These are phyloP conservation scores for Heimioporus sp. DNA, from an alignment of 768 basidiomycete species.

Conservation along the genomic window DNA sequence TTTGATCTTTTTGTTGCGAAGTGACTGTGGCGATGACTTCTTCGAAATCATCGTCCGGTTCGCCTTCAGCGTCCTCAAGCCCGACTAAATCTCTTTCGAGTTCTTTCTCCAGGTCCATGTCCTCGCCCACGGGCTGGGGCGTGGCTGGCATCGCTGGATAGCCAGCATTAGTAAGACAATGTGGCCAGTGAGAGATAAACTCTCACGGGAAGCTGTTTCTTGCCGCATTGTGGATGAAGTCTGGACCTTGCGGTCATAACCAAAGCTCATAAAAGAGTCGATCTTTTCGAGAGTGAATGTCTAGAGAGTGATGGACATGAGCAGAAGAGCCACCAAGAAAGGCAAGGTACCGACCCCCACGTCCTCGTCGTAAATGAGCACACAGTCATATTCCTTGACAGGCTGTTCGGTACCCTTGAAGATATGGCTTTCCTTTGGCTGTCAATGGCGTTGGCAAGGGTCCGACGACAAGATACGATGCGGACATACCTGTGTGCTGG, in stretches of 20 bases:
- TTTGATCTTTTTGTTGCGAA: slow-evolving; percentile 29
- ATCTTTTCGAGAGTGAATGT: slow-evolving; percentile 73
- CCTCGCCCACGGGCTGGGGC: slow-evolving; percentile 26
- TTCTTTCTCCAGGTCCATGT: slow-evolving; percentile 28
- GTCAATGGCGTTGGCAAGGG: slow-evolving; percentile 1
- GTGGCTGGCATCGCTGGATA: slow-evolving; percentile 17
- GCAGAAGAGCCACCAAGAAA: not conserved
- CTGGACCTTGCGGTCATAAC: slow-evolving; percentile 46
- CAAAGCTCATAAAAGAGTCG: slow-evolving; percentile 60
- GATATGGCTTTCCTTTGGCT: slow-evolving; percentile 53
- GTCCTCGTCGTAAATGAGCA: slow-evolving; percentile 79
- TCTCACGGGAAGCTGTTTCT: slow-evolving; percentile 25
- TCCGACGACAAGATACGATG: not conserved
- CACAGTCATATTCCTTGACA: slow-evolving; percentile 71
- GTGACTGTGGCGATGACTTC: slow-evolving; percentile 35
- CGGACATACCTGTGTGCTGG: slow-evolving; percentile 54
- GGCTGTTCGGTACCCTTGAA: slow-evolving; percentile 58
- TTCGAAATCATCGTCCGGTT: slow-evolving; percentile 45
- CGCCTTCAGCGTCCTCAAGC: slow-evolving; percentile 37
- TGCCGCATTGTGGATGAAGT: slow-evolving; percentile 18
- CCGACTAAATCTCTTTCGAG: slow-evolving; percentile 25
- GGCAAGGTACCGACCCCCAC: slow-evolving; percentile 48
- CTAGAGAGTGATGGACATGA: slow-evolving; percentile 36
- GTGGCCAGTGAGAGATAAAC: not conserved
- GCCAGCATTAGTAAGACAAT: slow-evolving; percentile 3